Evolutionary conservation across 257 asterid species (phyloP), one percentile per base, ranked within the genome.

Genomic region (Thymus quinquecostatus): DNA sequence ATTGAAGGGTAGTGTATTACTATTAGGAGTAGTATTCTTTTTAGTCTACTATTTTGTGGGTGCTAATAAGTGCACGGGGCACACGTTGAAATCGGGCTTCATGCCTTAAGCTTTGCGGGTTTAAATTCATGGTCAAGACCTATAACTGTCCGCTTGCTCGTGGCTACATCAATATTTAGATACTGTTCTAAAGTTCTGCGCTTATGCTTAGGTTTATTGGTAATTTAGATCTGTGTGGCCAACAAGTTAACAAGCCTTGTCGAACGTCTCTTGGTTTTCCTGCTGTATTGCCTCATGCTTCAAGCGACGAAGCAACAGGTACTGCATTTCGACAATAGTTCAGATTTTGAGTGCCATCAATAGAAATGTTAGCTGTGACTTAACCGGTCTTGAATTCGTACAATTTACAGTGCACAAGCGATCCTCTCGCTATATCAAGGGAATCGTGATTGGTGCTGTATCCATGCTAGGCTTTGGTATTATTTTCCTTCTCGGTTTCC

Each of bases 191-290:
- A 86, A 63, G 51, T 47, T 75, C 61, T 36, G 53, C 78, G 77
- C 80, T 78, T 68, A 60, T 87, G 75, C 65, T 60, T 84, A 95
- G 99, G 95, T 95, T 92, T 86, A 80, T 80, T 68, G 99, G 99
- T 66, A 95, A 92, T 82, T 81, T 89, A 80, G 96, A 92, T 84
- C 97, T 95, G 11, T 95, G 99, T 77, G 99, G 99, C 78, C 95
- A 84, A 69, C 99, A 95, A 89, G 93, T 88, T 45, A 75, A 72
- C 82, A 92, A 89, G 85, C 94, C 96, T 34, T 95, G 99, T 71
- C 88, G 89, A 72, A 95, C 97, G 28, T 95, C 99, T 45, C 83
- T 95, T 66, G 99, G 99, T 67, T 95, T 95, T 80, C 99, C 99
- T 48, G 99, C 91, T 34, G 98, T 95, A 29, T 70, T 95, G 70